A percentile compares a stretch with the other conserved stretches of the same genome.
These are phyloP conservation scores for Cairneyella variabilis DNA, from an alignment of 495 filamentous ascomycete species.

Conservation along the genomic window DNA sequence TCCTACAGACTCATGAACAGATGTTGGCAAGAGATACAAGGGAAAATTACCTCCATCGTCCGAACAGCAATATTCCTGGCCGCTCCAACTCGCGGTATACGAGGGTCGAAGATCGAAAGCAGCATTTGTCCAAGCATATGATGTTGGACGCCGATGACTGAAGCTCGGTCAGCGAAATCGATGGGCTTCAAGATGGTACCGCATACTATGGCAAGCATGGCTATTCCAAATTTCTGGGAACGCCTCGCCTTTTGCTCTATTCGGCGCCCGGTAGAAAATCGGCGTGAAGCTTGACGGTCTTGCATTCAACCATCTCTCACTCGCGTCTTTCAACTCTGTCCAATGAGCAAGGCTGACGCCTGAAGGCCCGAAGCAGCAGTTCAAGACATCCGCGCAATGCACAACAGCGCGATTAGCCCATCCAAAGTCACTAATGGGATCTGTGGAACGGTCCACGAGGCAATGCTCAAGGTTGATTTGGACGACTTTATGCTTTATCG, in stretches of 20 bases:
- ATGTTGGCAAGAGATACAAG: not conserved
- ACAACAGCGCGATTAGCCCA: slow-evolving; percentile 53
- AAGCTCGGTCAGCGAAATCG: not conserved
- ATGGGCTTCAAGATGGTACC: not conserved
- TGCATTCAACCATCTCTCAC: slow-evolving; percentile 30
- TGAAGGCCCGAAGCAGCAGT: slow-evolving; percentile 43
- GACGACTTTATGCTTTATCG: slow-evolving; percentile 44
- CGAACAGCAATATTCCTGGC: slow-evolving; percentile 27
- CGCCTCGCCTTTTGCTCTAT: slow-evolving; percentile 16
- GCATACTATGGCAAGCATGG: slow-evolving; percentile 44
- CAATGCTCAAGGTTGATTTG: slow-evolving; percentile 36
- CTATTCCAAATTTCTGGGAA: slow-evolving; percentile 47
- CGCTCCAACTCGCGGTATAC: slow-evolving; percentile 32
- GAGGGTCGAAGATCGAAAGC: slow-evolving; percentile 39
- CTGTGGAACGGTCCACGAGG: slow-evolving; percentile 40
- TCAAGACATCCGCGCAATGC: slow-evolving; percentile 49
- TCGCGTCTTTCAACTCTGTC: slow-evolving; percentile 31
- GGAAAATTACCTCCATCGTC: slow-evolving; percentile 29
- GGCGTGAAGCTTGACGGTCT: slow-evolving; percentile 36
- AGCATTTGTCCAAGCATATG: slow-evolving; percentile 51
- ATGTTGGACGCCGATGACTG: slow-evolving; percentile 50
- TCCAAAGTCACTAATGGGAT: slow-evolving; percentile 38
- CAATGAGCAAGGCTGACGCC: slow-evolving; percentile 26
- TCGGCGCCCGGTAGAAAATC: slow-evolving; percentile 29
- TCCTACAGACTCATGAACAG: slow-evolving; percentile 28